Evolutionary conservation across 192 early-diverging fungal species (phyloP).

Genomic region (Rhizoclosmatium sp.): DNA sequence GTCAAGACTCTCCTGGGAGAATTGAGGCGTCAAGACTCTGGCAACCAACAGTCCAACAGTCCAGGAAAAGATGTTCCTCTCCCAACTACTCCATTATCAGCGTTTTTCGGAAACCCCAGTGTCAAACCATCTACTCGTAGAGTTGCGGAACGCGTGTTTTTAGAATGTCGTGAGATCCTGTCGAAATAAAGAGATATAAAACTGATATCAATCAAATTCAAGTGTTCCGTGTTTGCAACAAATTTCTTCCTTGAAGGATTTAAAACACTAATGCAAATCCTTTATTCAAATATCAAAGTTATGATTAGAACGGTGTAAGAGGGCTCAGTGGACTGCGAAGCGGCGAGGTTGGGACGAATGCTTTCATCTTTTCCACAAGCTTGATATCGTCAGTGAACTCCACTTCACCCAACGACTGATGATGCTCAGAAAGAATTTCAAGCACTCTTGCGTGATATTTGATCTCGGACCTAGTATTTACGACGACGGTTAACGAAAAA

Average conservation of each 20-base stretch:
- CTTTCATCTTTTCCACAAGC: slow-evolving; percentile 10
- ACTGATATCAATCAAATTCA: not conserved
- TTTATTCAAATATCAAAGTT: too few species aligned
- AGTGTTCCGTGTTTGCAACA: too few species aligned
- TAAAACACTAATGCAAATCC: too few species aligned
- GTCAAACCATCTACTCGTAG: slow-evolving; percentile 33
- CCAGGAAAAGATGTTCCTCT: not conserved
- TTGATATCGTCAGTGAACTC: not conserved
- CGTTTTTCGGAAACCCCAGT: slow-evolving; percentile 2
- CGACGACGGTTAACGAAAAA: not conserved
- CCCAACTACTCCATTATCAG: not conserved
- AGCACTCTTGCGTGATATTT: slow-evolving; percentile 25
- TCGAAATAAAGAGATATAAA: not conserved
- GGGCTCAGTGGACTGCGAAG: not conserved
- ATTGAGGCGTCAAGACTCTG: slow-evolving; percentile 11
- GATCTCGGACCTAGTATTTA: slow-evolving; percentile 21
- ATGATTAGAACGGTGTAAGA: not conserved
- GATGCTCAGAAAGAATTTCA: slow-evolving; percentile 18
- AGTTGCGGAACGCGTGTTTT: slow-evolving; percentile 39
- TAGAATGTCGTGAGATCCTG: slow-evolving; percentile 25
- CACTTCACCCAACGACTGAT: slow-evolving; percentile 19
- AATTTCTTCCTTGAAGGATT: too few species aligned
- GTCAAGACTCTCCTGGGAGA: slow-evolving; percentile 19
- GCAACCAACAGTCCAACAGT: not conserved
- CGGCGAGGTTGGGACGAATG: not conserved